A percentile compares a stretch with the other conserved stretches of the same genome.
Evolutionary conservation across 129 eudicot species (phyloP).

Genomic region (Arctium minus): DNA sequence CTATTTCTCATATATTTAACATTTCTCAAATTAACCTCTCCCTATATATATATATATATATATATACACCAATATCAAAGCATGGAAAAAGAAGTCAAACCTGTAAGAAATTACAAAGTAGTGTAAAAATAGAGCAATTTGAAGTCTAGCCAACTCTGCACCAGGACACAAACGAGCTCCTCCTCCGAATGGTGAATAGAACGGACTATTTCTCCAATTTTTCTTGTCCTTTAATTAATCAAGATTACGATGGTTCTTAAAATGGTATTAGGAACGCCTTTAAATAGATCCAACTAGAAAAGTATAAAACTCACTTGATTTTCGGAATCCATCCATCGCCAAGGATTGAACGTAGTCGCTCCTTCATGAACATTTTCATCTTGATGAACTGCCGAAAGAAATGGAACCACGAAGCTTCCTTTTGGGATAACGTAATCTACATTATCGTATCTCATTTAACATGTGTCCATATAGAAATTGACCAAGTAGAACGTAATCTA

Average conservation of each 20-base stretch:
- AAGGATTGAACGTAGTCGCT: conserved; percentile 56
- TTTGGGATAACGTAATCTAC: conserved; percentile 65
- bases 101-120: conserved; percentile 55
- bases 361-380: conserved; percentile 48
- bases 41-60: too few species aligned
- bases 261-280: not conserved
- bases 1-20: too few species aligned
- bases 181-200: conserved; percentile 79
- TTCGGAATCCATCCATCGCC: conserved; percentile 62
- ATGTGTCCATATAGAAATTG: not conserved
- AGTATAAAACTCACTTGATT: conserved; percentile 38
- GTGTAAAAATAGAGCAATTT: conserved; percentile 70
- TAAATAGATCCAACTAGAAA: not conserved
- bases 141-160: conserved; percentile 85
- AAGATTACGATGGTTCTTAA: not conserved
- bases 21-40: too few species aligned
- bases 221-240: conserved; percentile 48
- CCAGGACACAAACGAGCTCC: conserved; percentile 85
- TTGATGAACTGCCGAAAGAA: conserved; percentile 69
- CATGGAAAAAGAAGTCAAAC: conserved; percentile 14
- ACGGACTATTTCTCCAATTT: conserved; percentile 77
- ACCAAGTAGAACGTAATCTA: too few species aligned
- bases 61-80: not conserved
- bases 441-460: not conserved
- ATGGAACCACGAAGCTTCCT: conserved; percentile 79